Base-by-base conservation (phyloP, 2,329 filamentous ascomycete species). In the Clarireedia hainanense region DNA sequence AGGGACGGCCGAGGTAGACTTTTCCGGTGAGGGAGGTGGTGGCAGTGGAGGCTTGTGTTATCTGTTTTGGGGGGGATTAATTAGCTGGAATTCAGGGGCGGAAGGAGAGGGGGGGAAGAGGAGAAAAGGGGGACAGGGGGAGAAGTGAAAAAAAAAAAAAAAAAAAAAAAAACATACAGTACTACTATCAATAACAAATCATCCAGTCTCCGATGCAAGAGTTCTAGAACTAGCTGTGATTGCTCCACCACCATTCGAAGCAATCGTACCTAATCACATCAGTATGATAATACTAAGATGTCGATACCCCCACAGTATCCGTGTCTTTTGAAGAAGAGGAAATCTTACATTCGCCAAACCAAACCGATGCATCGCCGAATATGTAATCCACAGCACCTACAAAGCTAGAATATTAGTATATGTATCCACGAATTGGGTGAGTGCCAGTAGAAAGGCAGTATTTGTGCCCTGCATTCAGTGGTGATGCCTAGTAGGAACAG, bases 1-100 rank as follows among this genome's bases (percentile, higher is more conserved):
- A 80, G 6, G 78, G 78, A 3, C 77, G 72, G 1, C 78, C 78
- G 17, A 80, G 73, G 54, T 75, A 79, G 52, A 72, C 76, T 2
- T 70, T 70, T 0, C 72, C 74, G 2, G 64, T 60, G 0, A 67
- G 57, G 5, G 27, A 30, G 27, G 27, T 30, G 9, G 27, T 30
- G 27, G 6, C 27, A 10, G 7, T 2, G 27, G 27, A 10, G 27
- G 27, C 27, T 7, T 7, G 40, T 52, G 15, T 27, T 50, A 10
- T 55, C 57, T n/a, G 55, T 48, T 24, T 47, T 53, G 74, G 45
- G 50, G 2, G 42, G 2, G 2, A 20, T 20, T 20, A 3, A 20
- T 20, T 20, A 20, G 20, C 20, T 20, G 20, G 20, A 20, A 20
- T 20, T 3, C 1, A 20, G 20, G 20, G 37, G 6, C 12, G 6